Evolutionary conservation across 441 rosid genomes (phyloP).

Genomic region (Arabidopsis hybrid): DNA sequence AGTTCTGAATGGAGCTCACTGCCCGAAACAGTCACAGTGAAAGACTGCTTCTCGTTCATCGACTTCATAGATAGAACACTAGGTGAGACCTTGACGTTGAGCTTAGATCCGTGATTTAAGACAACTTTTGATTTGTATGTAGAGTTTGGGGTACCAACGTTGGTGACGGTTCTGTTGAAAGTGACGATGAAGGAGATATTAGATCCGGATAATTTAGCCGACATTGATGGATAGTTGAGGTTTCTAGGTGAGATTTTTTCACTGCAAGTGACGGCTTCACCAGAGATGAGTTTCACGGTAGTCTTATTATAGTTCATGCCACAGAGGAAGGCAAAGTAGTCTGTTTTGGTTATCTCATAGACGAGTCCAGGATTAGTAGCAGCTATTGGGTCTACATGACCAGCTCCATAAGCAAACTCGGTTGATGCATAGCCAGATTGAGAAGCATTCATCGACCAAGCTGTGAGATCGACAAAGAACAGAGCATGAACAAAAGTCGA

Average conservation of each 20-base stretch:
- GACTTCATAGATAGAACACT: slow-evolving; percentile 46
- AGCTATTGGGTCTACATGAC: slow-evolving; percentile 43
- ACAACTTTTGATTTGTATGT: slow-evolving; percentile 46
- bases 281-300: slow-evolving; percentile 24
- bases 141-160: slow-evolving; percentile 51
- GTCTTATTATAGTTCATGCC: slow-evolving; percentile 22
- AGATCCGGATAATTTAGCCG: background rate
- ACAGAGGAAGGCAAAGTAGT: slow-evolving; percentile 33
- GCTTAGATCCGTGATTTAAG: slow-evolving; percentile 12
- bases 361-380: slow-evolving; percentile 43
- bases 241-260: slow-evolving; percentile 16
- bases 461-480: slow-evolving; percentile 15
- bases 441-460: slow-evolving; percentile 40
- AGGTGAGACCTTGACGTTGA: slow-evolving; percentile 49
- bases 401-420: slow-evolving; percentile 44
- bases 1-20: background rate
- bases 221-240: slow-evolving; percentile 45
- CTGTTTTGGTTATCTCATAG: slow-evolving; percentile 26
- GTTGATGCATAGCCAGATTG: slow-evolving; percentile 10
- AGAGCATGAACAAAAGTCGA: slow-evolving; percentile 2
- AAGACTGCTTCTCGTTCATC: slow-evolving; percentile 49
- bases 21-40: slow-evolving; percentile 45
- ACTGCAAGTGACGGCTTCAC: slow-evolving; percentile 34
- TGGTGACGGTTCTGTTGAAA: slow-evolving; percentile 57
- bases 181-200: slow-evolving; percentile 34